Conservation (phyloP, 345 rosid species). For the Syzygium oleosum region DNA sequence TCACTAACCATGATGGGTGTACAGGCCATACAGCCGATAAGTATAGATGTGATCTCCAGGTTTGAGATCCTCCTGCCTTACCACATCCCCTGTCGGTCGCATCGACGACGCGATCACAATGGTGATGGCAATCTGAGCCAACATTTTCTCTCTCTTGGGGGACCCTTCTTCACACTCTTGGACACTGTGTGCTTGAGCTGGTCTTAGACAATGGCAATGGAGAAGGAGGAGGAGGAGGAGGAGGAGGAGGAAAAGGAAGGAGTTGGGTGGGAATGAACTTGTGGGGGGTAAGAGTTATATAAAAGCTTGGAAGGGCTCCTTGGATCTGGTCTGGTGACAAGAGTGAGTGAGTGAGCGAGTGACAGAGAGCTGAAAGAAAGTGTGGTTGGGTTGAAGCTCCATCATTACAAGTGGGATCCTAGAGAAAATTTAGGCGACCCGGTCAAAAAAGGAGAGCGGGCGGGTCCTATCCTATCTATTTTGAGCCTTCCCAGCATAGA, state of each 20-base stretch:
- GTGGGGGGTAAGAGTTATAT: neutral
- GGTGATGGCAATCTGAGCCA: neutral
- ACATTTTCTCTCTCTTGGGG: neutral
- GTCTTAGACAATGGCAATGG: neutral
- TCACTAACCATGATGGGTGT: neutral
- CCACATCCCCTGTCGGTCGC: neutral
- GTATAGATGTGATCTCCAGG: neutral
- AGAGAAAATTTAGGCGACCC: neutral
- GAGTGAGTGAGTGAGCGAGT: neutral
- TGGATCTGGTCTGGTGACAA: fast-evolving
- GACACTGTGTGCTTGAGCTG: too few relatives aligned
- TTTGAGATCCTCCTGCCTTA: neutral
- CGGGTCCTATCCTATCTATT: neutral
- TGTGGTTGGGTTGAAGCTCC: neutral
- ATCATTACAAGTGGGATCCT: neutral
- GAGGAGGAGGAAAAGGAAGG: neutral
- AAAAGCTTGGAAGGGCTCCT: fast-evolving
- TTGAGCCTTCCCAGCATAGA: neutral
- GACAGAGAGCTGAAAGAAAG: too few relatives aligned
- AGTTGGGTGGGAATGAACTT: neutral
- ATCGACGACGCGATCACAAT: neutral
- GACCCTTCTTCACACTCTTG: neutral
- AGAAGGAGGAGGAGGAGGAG: neutral
- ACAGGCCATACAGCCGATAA: neutral
- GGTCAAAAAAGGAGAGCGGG: neutral